Conservation (phyloP, 139 green algal species). For the Chlamydomonas eustigma region DNA sequence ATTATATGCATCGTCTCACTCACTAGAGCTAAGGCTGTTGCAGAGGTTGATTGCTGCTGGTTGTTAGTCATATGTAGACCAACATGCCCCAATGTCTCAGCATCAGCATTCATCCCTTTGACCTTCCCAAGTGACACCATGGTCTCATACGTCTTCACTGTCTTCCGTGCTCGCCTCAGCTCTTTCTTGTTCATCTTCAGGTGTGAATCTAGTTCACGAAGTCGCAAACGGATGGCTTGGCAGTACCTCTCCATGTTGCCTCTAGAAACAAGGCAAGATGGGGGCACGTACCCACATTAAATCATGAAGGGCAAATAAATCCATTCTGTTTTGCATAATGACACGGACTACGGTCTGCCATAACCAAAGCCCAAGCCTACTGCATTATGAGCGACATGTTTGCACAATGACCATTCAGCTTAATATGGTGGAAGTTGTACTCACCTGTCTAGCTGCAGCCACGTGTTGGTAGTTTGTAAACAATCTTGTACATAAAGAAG, state of each 20-base stretch:
- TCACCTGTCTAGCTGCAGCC: constrained; percentile 46
- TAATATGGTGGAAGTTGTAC: too few relatives aligned
- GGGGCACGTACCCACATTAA: too few relatives aligned
- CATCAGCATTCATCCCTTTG: neutral
- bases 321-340: too few relatives aligned
- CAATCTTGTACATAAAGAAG: constrained; percentile 77
- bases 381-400: too few relatives aligned
- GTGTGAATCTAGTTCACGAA: constrained; percentile 39
- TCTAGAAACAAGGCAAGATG: too few relatives aligned
- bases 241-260: constrained; percentile 34
- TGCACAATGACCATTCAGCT: too few relatives aligned
- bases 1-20: neutral
- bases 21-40: neutral
- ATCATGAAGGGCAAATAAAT: too few relatives aligned
- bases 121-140: constrained; percentile 28
- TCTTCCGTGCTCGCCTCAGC: constrained; percentile 38
- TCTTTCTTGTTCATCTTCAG: constrained; percentile 39
- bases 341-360: too few relatives aligned
- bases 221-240: constrained; percentile 29
- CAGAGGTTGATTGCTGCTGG: too few relatives aligned
- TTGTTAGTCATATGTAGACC: too few relatives aligned
- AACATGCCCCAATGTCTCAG: too few relatives aligned
- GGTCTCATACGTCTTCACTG: constrained; percentile 51
- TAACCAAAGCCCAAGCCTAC: too few relatives aligned
- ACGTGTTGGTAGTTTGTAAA: constrained; percentile 44